Base-by-base conservation (phyloP, 345 rosid species). In the Populus ilicifolia region DNA sequence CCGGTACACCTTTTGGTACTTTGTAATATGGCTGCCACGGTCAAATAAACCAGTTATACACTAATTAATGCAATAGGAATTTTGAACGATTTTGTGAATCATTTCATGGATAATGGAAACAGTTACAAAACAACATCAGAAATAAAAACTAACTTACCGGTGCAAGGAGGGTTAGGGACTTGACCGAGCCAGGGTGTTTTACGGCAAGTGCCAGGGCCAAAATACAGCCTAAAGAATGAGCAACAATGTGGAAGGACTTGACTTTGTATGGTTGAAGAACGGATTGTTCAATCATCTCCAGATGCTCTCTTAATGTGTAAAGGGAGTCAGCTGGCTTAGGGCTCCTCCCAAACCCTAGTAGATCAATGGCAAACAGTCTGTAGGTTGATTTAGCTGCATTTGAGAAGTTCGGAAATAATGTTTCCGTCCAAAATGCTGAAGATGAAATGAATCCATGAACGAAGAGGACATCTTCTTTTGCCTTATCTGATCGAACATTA, bases 401-500 rank as follows among this genome's bases (percentile, higher is more conserved):
- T 20, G 99, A 89, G 84, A 96, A 92, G 85, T 94, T 94, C 4
- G 98, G 99, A 72, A 96, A 96, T 66, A 96, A 69, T 13, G 99
- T 94, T 74, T 96, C 98, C 1, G 97, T 94, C 99, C 99, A 96
- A 79, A 96, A 92, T 72, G 92, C 89, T 1, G 98, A 94, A 9
- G 99, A 96, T 29, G 98, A 96, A 78, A 96, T 90, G 91, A 96
- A 96, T n/a, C 99, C 99, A 77, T 96, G 99, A 69, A 96, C 90
- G 90, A 96, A 94, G 30, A 96, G 70, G 21, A 96, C 98, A 44
- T 90, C 94, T 72, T 92, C 99, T 63, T 83, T 82, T 70, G 87
- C 92, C 76, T 86, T 82, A 52, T 71, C 91, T 86, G 89, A 39
- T 20, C 11, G 18, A 25, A 8, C 23, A 71, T 63, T 48, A 59